phyloP scores from a whole-genome alignment of 73 alveolate species.

The Paraurostyla sp. region DNA sequence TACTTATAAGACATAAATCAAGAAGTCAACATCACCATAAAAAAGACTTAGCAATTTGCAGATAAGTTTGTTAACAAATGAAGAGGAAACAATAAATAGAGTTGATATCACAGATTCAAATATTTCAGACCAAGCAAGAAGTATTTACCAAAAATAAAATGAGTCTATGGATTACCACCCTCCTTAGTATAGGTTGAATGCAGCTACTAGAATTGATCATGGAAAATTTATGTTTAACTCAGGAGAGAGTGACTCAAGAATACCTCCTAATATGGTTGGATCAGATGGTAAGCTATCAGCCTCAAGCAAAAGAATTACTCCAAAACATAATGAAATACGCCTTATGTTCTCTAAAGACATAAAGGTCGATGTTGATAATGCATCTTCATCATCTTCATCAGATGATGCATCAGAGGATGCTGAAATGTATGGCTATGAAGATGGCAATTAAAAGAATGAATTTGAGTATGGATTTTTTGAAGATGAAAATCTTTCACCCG shows the following conservation, averaged over 20 bases:
- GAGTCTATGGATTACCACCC: no score
- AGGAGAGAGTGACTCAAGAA: no score
- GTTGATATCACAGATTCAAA: background rate
- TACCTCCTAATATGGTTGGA: no score
- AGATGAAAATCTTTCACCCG: background rate
- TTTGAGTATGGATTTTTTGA: conserved; percentile 10
- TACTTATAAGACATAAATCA: background rate
- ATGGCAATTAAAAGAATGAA: background rate
- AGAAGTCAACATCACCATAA: background rate
- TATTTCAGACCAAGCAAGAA: background rate
- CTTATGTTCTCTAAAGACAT: no score
- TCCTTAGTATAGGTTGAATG: no score
- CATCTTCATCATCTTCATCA: background rate
- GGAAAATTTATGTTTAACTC: no score
- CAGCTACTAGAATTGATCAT: no score
- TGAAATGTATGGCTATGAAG: background rate
- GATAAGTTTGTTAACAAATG: background rate
- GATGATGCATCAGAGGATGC: background rate
- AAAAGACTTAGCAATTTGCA: background rate
- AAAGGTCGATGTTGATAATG: no score
- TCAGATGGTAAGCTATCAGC: no score
- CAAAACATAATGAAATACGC: no score
- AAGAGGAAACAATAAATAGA: background rate
- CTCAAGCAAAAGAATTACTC: no score
- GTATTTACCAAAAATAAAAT: no score